Percentiles rank a stretch among this genome's conserved stretches.
These are phyloP conservation scores for Cytospora paraplurivora DNA, from an alignment of 2,329 filamentous ascomycete genomes.

Conservation along the genomic window DNA sequence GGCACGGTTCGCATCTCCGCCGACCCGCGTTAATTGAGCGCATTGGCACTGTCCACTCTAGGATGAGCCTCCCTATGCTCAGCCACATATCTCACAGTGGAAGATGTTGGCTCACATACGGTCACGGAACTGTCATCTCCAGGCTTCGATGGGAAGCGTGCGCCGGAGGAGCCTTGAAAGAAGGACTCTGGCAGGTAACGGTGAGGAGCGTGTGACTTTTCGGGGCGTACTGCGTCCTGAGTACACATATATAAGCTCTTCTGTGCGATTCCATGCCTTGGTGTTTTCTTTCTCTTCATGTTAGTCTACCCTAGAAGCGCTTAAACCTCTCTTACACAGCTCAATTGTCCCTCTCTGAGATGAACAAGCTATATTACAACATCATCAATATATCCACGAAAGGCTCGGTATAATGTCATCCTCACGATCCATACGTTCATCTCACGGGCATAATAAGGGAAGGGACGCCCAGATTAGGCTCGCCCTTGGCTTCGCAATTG, in stretches of 20 bases:
- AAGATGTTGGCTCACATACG: conserved; percentile 1
- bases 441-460: conserved; percentile 21
- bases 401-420: conserved; percentile 21
- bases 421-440: conserved; percentile 22
- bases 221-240: not conserved
- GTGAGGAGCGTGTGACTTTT: not conserved
- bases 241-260: not conserved
- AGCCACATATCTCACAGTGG: conserved; percentile 5
- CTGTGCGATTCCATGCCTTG: not conserved
- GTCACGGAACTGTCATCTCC: conserved; percentile 7
- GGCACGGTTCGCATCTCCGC: not conserved
- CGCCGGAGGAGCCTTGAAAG: conserved; percentile 7
- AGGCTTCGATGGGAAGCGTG: not conserved
- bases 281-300: too few species aligned
- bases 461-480: conserved; percentile 24
- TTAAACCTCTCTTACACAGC: too few species aligned
- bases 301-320: too few species aligned
- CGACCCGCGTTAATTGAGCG: not conserved
- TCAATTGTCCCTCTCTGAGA: not conserved
- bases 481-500: not conserved
- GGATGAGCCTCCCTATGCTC: not conserved
- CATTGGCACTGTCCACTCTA: conserved; percentile 1
- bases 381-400: not conserved
- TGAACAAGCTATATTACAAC: not conserved
- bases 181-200: conserved; percentile 2